phyloP scores from a whole-genome alignment of 495 filamentous ascomycete genomes.

The Annulohypoxylon stygium region DNA sequence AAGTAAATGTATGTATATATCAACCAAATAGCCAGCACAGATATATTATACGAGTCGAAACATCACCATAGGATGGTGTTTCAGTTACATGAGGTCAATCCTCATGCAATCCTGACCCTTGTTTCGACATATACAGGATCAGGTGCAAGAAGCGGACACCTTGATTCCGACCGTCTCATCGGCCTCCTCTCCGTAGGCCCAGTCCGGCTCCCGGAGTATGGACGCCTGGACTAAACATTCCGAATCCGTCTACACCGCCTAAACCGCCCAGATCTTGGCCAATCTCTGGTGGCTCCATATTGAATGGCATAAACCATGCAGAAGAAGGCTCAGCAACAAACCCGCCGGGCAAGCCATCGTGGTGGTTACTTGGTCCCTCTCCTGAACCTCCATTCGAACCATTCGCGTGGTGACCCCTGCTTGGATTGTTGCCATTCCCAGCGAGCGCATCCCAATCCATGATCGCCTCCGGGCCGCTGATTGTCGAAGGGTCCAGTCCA shows the following conservation, averaged over 20 bases:
- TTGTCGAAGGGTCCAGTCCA: slow-evolving; percentile 66
- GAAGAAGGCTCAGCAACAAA: slow-evolving; percentile 67
- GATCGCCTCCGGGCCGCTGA: slow-evolving; percentile 50
- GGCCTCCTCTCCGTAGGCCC: slow-evolving; percentile 46
- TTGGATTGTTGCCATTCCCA: slow-evolving; percentile 58
- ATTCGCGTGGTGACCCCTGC: slow-evolving; percentile 71
- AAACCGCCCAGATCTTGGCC: slow-evolving; percentile 63
- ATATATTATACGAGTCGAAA: slow-evolving; percentile 20
- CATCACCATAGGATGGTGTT: slow-evolving; percentile 13
- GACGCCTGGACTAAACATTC: slow-evolving; percentile 56
- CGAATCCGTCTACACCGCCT: slow-evolving; percentile 56
- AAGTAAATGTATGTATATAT: slow-evolving; percentile 33
- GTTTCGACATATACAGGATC: neutral
- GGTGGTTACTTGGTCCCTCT: slow-evolving; percentile 34
- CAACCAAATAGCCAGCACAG: slow-evolving; percentile 26
- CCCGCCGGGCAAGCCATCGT: slow-evolving; percentile 45
- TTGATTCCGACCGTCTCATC: slow-evolving; percentile 22
- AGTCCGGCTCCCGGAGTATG: slow-evolving; percentile 40
- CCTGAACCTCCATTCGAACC: slow-evolving; percentile 65
- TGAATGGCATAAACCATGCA: slow-evolving; percentile 97
- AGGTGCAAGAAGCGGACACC: neutral
- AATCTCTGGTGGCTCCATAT: slow-evolving; percentile 79
- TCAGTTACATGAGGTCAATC: neutral
- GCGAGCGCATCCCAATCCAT: slow-evolving; percentile 53
- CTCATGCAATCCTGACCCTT: neutral